phyloP scores from a whole-genome alignment of 1,284 basidiomycete genomes.

The Pterulicium gracile region DNA sequence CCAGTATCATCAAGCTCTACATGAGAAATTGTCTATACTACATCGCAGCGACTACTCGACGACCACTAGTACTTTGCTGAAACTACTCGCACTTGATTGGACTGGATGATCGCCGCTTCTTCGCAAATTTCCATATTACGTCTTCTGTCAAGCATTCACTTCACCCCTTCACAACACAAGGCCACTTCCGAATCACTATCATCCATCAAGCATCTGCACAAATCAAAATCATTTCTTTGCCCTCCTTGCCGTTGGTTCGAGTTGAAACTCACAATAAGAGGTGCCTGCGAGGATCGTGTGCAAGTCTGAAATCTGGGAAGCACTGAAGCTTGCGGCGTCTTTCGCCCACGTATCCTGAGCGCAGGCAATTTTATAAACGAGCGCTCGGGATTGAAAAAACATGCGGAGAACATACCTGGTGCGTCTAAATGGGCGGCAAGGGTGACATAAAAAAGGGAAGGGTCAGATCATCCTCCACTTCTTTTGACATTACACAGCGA shows the following conservation, averaged over 20 bases:
- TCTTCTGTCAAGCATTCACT: conserved; percentile 1
- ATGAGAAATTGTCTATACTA: no score
- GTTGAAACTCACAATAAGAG: conserved; percentile 64
- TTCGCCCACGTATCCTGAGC: conserved; percentile 88
- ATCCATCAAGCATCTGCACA: background rate
- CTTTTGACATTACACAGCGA: conserved; percentile 4
- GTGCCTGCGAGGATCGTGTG: conserved; percentile 87
- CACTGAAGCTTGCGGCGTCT: conserved; percentile 83
- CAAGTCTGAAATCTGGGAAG: conserved; percentile 81
- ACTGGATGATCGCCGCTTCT: no score
- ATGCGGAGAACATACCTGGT: conserved; percentile 37
- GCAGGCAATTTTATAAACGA: conserved; percentile 2
- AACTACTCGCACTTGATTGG: no score
- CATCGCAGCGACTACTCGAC: no score
- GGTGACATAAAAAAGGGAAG: conserved; percentile 5
- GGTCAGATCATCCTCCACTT: conserved; percentile 6
- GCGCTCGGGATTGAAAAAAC: conserved; percentile 4
- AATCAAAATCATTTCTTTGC: background rate
- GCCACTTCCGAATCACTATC: no score
- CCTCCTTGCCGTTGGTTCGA: background rate
- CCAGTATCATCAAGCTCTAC: no score
- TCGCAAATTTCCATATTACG: background rate
- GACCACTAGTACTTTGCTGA: no score
- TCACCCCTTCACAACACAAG: background rate
- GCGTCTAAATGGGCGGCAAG: conserved; percentile 34